Evolutionary conservation across 345 rosid species (phyloP).

Genomic region (Gossypium mustelinum): DNA sequence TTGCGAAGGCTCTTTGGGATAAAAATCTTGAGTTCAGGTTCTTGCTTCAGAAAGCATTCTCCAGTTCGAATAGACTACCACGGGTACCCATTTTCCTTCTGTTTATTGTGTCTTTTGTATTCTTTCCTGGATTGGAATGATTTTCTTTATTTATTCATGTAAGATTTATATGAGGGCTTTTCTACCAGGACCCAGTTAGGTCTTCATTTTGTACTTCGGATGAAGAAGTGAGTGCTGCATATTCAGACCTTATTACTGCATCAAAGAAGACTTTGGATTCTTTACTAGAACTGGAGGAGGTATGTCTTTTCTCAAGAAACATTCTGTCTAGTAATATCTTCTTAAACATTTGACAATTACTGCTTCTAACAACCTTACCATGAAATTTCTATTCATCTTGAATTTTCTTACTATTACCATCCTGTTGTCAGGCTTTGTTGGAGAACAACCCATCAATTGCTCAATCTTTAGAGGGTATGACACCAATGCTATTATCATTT

Average conservation of each 20-base stretch:
- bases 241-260: constrained; percentile 53
- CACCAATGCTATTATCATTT: constrained; percentile 3
- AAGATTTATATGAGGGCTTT: constrained; percentile 1
- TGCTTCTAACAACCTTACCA: neutral
- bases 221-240: constrained; percentile 51
- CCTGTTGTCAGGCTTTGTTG: constrained; percentile 56
- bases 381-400: neutral
- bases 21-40: constrained; percentile 73
- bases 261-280: constrained; percentile 75
- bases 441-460: constrained; percentile 70
- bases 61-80: constrained; percentile 73
- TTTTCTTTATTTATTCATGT: neutral
- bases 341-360: neutral
- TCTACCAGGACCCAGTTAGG: constrained; percentile 57
- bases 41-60: constrained; percentile 82
- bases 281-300: constrained; percentile 71
- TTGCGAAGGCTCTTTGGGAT: constrained; percentile 73
- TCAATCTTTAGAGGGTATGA: constrained; percentile 58
- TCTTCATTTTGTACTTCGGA: constrained; percentile 56
- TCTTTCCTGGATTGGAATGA: neutral
- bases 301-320: constrained; percentile 24
- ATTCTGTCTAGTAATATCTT: neutral
- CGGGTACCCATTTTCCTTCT: constrained; percentile 37
- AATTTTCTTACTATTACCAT: constrained; percentile 9
- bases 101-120: neutral